These are phyloP conservation scores for Coccinonectria pachysandricola DNA, from an alignment of 2,329 filamentous ascomycete species.

Conservation along the genomic window DNA sequence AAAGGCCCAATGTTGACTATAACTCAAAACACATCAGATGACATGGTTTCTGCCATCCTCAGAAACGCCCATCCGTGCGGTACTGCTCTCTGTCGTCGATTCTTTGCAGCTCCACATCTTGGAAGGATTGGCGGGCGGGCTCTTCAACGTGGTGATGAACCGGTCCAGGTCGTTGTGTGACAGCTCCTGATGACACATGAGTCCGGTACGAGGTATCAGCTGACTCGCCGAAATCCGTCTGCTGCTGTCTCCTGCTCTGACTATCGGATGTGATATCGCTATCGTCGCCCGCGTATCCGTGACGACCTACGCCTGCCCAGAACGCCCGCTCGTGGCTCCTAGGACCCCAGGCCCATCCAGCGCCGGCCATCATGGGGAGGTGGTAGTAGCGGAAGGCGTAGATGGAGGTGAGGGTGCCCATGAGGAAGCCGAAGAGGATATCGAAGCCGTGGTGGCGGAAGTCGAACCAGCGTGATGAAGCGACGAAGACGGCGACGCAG, in stretches of 20 bases:
- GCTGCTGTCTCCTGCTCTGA: too few species aligned
- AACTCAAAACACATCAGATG: too few species aligned
- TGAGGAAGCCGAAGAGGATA: constrained; percentile 71
- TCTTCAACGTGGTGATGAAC: constrained; percentile 5
- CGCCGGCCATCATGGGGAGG: constrained; percentile 60
- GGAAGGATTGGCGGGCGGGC: constrained; percentile 12
- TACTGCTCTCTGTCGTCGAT: too few species aligned
- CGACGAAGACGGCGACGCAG: constrained; percentile 67
- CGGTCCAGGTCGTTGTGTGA: constrained; percentile 12
- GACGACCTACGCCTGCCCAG: constrained; percentile 60
- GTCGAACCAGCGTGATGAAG: constrained; percentile 78
- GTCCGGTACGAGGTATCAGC: constrained; percentile 18
- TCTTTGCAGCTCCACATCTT: constrained; percentile 25
- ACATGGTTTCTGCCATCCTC: too few species aligned
- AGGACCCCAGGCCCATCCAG: constrained; percentile 84
- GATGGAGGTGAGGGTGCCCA: constrained; percentile 62
- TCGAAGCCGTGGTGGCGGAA: constrained; percentile 91
- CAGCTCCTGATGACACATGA: constrained; percentile 11
- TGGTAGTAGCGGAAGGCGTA: constrained; percentile 82
- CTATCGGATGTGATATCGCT: constrained; percentile 11
- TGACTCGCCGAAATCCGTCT: constrained; percentile 17
- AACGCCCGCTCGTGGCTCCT: constrained; percentile 64
- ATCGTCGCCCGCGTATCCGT: constrained; percentile 41
- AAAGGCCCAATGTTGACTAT: too few species aligned
- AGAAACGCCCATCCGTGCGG: too few species aligned